A percentile compares a stretch with the other conserved stretches of the same genome.
phyloP scores from a whole-genome alignment of 2,329 filamentous ascomycete genomes.

The Penicillium sp. region DNA sequence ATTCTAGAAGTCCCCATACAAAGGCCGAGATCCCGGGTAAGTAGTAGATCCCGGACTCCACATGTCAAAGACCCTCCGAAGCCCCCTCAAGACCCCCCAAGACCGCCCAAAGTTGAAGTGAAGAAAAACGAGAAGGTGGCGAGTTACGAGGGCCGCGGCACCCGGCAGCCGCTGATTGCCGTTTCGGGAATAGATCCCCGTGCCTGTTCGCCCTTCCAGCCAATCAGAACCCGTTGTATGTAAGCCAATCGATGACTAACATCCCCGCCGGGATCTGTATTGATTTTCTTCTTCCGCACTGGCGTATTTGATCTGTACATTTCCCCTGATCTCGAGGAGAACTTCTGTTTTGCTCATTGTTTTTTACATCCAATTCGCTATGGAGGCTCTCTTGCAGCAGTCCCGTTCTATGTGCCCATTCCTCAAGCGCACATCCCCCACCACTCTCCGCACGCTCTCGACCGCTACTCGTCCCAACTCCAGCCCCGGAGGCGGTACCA shows the following conservation, averaged over 20 bases:
- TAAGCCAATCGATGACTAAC: conserved; percentile 6
- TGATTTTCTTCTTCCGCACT: conserved; percentile 1
- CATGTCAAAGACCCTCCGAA: too few species aligned
- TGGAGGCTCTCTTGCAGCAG: conserved; percentile 94
- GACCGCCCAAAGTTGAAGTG: background rate
- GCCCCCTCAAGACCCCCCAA: too few species aligned
- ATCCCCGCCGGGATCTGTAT: background rate
- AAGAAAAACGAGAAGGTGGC: background rate
- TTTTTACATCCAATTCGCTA: conserved; percentile 41
- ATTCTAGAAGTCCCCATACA: too few species aligned
- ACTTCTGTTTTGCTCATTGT: background rate
- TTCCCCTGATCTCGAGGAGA: background rate
- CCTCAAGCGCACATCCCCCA: conserved; percentile 88
- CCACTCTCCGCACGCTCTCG: conserved; percentile 85
- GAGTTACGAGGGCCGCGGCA: background rate
- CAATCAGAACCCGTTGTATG: background rate
- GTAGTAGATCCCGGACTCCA: too few species aligned
- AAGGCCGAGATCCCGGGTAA: too few species aligned
- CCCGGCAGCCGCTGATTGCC: background rate
- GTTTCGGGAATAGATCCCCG: conserved; percentile 1
- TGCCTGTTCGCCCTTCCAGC: background rate
- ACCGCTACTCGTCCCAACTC: conserved; percentile 66
- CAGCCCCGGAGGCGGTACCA: conserved; percentile 78
- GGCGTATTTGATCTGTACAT: background rate
- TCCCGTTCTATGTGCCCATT: conserved; percentile 98